A percentile compares a stretch with the other conserved stretches of the same genome.
These are phyloP conservation scores for Aspergillus pseudonomiae DNA, from an alignment of 2,329 filamentous ascomycete genomes.

Conservation along the genomic window DNA sequence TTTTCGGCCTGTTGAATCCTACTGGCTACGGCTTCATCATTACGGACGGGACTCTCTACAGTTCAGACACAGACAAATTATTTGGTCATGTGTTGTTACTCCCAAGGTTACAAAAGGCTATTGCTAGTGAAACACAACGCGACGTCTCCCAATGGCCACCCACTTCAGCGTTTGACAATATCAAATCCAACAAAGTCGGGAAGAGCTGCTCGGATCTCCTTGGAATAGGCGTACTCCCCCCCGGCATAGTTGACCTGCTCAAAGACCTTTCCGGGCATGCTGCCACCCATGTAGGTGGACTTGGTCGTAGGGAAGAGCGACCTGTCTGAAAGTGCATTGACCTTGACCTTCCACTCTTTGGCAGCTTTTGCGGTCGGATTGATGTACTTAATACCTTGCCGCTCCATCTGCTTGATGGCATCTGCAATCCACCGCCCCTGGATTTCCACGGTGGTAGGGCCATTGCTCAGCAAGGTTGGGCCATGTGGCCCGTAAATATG, in stretches of 20 bases:
- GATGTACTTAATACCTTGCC: constrained; percentile 53
- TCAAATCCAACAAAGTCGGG: constrained; percentile 12
- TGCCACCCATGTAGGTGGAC: constrained; percentile 61
- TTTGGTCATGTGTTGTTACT: background rate
- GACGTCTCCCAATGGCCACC: background rate
- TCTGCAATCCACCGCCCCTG: constrained; percentile 62
- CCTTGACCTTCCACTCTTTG: constrained; percentile 53
- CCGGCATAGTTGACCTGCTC: constrained; percentile 54
- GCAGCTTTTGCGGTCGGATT: constrained; percentile 53
- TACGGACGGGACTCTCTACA: background rate
- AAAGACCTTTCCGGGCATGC: constrained; percentile 56
- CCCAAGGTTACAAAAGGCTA: background rate
- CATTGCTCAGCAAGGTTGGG: constrained; percentile 60
- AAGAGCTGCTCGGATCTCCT: constrained; percentile 18
- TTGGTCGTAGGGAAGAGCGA: constrained; percentile 54
- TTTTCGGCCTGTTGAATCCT: background rate
- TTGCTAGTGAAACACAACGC: background rate
- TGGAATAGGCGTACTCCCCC: constrained; percentile 23
- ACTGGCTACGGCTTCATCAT: background rate
- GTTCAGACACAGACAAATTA: background rate
- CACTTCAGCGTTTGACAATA: background rate
- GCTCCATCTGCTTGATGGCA: constrained; percentile 53
- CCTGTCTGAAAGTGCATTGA: constrained; percentile 51
- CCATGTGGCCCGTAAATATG: constrained; percentile 60
- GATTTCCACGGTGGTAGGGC: constrained; percentile 57